Evolutionary conservation across 176 grass and related monocot genomes (phyloP).

Genomic region (Alloteropsis semialata): DNA sequence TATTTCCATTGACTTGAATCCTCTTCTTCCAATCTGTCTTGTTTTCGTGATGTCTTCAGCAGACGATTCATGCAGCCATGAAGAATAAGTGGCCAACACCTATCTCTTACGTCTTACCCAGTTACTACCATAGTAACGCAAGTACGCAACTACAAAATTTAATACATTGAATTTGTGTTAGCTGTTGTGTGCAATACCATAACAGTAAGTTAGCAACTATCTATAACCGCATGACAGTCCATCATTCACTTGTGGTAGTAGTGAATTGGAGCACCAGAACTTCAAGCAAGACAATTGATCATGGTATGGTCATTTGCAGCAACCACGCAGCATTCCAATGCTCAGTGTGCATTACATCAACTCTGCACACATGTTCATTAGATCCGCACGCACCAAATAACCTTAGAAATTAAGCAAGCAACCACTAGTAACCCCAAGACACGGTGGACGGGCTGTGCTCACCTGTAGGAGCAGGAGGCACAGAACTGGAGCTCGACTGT

Average conservation of each 20-base stretch:
- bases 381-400: background rate
- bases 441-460: background rate
- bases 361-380: background rate
- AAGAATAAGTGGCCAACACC: background rate
- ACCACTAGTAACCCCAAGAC: background rate
- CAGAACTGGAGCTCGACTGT: constrained; percentile 89
- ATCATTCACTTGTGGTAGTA: background rate
- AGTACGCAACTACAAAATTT: too few relatives aligned
- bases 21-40: background rate
- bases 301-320: background rate
- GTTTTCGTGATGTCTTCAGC: background rate
- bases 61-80: background rate
- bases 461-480: constrained; percentile 91
- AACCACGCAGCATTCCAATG: background rate
- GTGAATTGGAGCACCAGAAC: background rate
- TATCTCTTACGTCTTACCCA: background rate
- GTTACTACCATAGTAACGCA: background rate
- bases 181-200: background rate
- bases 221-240: background rate
- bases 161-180: background rate
- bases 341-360: background rate
- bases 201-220: background rate
- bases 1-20: background rate
- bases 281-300: background rate
- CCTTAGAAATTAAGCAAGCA: background rate